phyloP scores from a whole-genome alignment of 2,329 filamentous ascomycete genomes.

The Stachybotrys chlorohalonatus region DNA sequence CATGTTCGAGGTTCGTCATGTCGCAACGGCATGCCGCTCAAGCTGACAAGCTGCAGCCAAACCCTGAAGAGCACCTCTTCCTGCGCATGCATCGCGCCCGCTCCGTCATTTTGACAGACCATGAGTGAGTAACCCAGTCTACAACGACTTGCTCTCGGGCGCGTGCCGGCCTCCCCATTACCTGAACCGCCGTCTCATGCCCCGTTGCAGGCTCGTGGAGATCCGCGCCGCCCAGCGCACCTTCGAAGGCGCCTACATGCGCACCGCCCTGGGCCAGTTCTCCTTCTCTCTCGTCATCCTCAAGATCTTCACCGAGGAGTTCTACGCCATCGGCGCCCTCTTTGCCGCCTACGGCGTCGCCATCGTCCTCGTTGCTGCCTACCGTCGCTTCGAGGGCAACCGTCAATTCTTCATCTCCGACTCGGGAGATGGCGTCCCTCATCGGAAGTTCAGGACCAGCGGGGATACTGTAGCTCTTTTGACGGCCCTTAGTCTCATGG shows the following conservation, averaged over 20 bases:
- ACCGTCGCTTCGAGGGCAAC: slow-evolving; percentile 85
- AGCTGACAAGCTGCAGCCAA: slow-evolving; percentile 29
- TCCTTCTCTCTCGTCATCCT: slow-evolving; percentile 83
- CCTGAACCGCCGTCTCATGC: not conserved
- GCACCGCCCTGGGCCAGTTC: slow-evolving; percentile 90
- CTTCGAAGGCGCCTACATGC: slow-evolving; percentile 94
- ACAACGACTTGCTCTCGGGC: not conserved
- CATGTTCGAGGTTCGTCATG: slow-evolving; percentile 1
- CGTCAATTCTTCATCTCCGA: slow-evolving; percentile 72
- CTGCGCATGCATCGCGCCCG: slow-evolving; percentile 73
- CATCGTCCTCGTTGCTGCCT: slow-evolving; percentile 72
- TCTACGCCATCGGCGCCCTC: slow-evolving; percentile 93
- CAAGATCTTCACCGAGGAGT: slow-evolving; percentile 94
- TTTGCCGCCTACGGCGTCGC: slow-evolving; percentile 88
- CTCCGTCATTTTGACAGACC: slow-evolving; percentile 66
- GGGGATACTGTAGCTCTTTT: slow-evolving; percentile 53
- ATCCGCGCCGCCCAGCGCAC: slow-evolving; percentile 91
- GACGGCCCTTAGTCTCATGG: slow-evolving; percentile 45
- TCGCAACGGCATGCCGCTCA: not conserved
- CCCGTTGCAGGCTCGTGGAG: slow-evolving; percentile 62
- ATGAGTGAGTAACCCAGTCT: slow-evolving; percentile 43
- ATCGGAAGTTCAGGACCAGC: slow-evolving; percentile 52
- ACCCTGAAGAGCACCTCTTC: slow-evolving; percentile 63
- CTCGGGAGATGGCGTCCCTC: slow-evolving; percentile 20
- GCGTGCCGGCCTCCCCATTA: too few species aligned